phyloP scores from a whole-genome alignment of 805 yeast species.

The Ogataea ramenticola region DNA sequence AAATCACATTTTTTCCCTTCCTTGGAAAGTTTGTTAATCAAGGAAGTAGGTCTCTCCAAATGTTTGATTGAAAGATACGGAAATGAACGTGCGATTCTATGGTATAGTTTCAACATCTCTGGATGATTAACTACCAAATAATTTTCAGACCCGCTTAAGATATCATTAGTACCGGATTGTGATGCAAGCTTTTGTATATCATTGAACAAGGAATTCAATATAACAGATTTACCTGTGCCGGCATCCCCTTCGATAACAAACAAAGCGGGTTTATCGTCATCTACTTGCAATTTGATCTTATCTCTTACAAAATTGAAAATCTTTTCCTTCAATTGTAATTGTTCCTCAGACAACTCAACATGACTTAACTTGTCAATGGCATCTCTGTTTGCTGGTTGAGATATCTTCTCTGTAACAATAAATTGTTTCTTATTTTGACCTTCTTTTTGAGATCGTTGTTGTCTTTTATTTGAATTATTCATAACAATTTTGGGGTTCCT shows the following conservation, averaged over 20 bases:
- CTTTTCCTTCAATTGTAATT: conserved; percentile 20
- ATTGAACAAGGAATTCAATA: conserved; percentile 35
- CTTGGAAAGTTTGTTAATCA: conserved; percentile 29
- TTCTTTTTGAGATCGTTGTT: background rate
- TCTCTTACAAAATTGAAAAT: conserved; percentile 24
- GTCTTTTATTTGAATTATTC: background rate
- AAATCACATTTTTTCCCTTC: conserved; percentile 27
- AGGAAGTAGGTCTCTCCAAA: conserved; percentile 39
- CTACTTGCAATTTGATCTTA: conserved; percentile 4
- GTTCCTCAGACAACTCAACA: conserved; percentile 31
- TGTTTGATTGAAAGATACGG: conserved; percentile 30
- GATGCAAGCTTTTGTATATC: conserved; percentile 29
- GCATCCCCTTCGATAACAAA: conserved; percentile 41
- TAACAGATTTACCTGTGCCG: conserved; percentile 41
- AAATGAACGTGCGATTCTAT: conserved; percentile 30
- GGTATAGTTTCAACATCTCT: conserved; percentile 38
- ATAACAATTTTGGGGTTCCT: too few species aligned
- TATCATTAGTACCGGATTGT: conserved; percentile 3
- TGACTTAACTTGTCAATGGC: conserved; percentile 32
- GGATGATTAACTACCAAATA: conserved; percentile 40
- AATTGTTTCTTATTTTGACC: background rate
- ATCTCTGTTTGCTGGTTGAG: conserved; percentile 1
- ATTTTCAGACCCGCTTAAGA: conserved; percentile 25
- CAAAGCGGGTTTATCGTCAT: conserved; percentile 21
- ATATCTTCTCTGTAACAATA: background rate